These are phyloP conservation scores for Fremontodendron californicum DNA, from an alignment of 345 rosid species.

Conservation along the genomic window DNA sequence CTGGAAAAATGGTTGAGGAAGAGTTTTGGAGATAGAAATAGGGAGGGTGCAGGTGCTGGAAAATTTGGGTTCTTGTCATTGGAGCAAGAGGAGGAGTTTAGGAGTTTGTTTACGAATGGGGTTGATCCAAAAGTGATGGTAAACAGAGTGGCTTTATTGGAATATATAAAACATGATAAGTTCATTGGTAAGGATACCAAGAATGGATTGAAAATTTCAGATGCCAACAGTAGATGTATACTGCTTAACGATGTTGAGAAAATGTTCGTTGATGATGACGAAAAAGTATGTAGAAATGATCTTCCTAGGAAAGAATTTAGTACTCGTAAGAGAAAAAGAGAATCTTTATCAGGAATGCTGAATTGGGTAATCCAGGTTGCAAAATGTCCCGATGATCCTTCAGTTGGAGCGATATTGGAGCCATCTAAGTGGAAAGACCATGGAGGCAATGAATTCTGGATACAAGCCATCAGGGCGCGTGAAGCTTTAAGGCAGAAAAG, in stretches of 20 bases:
- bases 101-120: constrained; percentile 34
- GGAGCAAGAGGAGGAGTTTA: constrained; percentile 47
- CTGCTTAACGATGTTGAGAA: constrained; percentile 10
- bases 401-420: constrained; percentile 37
- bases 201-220: constrained; percentile 13
- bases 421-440: constrained; percentile 40
- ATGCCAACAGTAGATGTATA: constrained; percentile 18
- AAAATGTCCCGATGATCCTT: constrained; percentile 42
- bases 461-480: constrained; percentile 45
- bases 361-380: constrained; percentile 61
- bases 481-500: constrained; percentile 41
- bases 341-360: constrained; percentile 44
- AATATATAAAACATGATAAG: constrained; percentile 15
- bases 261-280: constrained; percentile 26
- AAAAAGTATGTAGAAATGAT: constrained; percentile 20
- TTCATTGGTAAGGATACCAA: neutral
- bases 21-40: constrained; percentile 19
- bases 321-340: constrained; percentile 43
- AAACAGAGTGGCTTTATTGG: constrained; percentile 20
- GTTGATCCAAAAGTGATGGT: constrained; percentile 14
- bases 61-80: constrained; percentile 26
- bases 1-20: constrained; percentile 50
- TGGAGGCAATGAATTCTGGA: constrained; percentile 35
- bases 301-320: constrained; percentile 15
- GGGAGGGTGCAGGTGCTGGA: constrained; percentile 21